Conservation (phyloP, 495 filamentous ascomycete species). For the Opeltia flavorubescens region DNA sequence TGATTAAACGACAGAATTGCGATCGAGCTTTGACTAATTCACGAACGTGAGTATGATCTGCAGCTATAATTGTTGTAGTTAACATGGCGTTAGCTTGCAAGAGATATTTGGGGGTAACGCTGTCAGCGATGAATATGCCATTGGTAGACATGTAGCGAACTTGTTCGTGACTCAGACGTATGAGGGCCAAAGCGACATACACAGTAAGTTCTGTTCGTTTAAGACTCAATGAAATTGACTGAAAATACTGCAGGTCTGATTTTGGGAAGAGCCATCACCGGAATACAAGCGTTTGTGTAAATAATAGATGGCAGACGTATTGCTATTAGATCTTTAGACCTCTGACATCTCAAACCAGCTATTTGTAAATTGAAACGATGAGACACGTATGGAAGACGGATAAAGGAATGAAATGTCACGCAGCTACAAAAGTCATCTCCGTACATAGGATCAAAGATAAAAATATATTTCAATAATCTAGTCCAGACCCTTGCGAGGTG, state of each 20-base stretch:
- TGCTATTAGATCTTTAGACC: neutral
- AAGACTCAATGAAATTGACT: conserved; percentile 3
- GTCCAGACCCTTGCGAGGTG: too few relatives aligned
- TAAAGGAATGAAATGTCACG: too few relatives aligned
- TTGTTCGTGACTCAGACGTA: conserved; percentile 97
- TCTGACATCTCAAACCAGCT: neutral
- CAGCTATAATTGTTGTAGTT: conserved; percentile 2
- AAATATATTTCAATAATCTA: too few relatives aligned
- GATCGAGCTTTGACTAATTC: conserved; percentile 75
- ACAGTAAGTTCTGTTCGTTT: conserved; percentile 44
- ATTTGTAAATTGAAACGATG: neutral
- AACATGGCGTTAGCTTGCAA: conserved; percentile 46
- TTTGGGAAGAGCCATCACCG: conserved; percentile 55
- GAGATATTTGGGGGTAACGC: conserved; percentile 97
- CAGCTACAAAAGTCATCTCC: too few relatives aligned
- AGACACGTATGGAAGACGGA: neutral
- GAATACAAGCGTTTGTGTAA: conserved; percentile 53
- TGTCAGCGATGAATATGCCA: conserved; percentile 88
- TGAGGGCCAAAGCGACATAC: conserved; percentile 93
- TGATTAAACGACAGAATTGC: conserved; percentile 98
- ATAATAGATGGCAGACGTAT: too few relatives aligned
- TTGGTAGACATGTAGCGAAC: conserved; percentile 90
- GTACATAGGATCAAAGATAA: too few relatives aligned
- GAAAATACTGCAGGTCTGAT: conserved; percentile 39
- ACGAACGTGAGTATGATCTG: conserved; percentile 39